Evolutionary conservation across 116 monocot genomes (phyloP).

Genomic region (Trichopus zeylanicus): DNA sequence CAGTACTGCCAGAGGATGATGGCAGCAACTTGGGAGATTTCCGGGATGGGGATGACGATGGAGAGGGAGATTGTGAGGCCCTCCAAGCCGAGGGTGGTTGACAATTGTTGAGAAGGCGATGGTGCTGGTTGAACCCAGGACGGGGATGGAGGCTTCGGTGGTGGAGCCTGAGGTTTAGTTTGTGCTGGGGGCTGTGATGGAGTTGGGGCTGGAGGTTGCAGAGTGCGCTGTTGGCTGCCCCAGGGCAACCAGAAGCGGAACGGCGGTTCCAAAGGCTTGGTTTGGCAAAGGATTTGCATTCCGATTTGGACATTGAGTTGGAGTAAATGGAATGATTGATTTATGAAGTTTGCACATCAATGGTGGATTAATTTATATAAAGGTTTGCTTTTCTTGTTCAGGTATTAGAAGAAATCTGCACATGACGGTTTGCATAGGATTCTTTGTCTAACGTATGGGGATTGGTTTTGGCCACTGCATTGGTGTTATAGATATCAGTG

Average conservation of each 20-base stretch:
- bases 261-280: slow-evolving; percentile 4
- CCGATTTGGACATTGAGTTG: neutral
- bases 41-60: slow-evolving; percentile 10
- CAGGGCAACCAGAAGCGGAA: slow-evolving; percentile 33
- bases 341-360: neutral
- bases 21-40: neutral
- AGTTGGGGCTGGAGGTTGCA: neutral
- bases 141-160: neutral
- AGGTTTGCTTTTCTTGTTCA: neutral
- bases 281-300: slow-evolving; percentile 3
- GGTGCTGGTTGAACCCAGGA: neutral
- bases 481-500: neutral
- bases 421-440: slow-evolving; percentile 1
- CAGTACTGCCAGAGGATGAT: neutral
- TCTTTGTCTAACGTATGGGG: neutral
- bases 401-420: neutral
- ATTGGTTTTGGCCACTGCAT: neutral
- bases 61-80: too few species aligned
- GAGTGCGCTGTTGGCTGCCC: slow-evolving; percentile 1
- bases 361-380: neutral
- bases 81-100: neutral
- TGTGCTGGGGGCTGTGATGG: slow-evolving; percentile 9
- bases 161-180: neutral
- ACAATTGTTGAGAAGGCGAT: neutral
- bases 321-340: neutral